Evolutionary conservation across 441 rosid genomes (phyloP), one percentile per base, ranked within the genome.

Genomic region (Euphorbia corollata): DNA sequence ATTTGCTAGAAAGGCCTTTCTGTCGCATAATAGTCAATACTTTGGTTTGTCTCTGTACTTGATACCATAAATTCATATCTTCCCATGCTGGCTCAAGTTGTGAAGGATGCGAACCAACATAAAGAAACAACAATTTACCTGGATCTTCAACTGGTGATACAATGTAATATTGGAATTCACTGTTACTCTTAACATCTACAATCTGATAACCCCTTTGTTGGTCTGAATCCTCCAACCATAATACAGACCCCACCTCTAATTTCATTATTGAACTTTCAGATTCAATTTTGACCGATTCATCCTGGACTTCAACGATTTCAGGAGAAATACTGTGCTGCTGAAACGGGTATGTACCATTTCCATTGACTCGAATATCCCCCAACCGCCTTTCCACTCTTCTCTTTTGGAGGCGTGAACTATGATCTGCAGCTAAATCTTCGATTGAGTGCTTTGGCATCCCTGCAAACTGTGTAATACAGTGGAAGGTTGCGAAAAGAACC

Each of bases 351-450:
- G 80, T 61, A 71, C 86, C 85, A 45, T 83, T 81, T 67, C 86
- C 95, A 65, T 74, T 83, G 51, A 79, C 80, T 77, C 79, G 77
- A 22, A 73, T 65, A 75, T 85, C 90, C 22, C 93, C 88, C 63
- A 88, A 68, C 73, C 88, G 95, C 77, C 96, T 84, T 76, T 90
- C 97, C 23, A 83, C 72, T 77, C 96, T 76, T 80, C 98, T 86
- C 22, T 89, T 79, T 75, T 88, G 96, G 69, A 89, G 86, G 27
- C 96, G 98, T 63, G 91, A 78, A 64, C 96, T 79, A 80, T 89
- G 98, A 75, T 92, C 95, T 63, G 95, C 96, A 45, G 98, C 96
- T 72, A 92, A 85, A 81, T 89, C 95, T 79, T 89, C 98, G 73
- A 92, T 82, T 3, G 96, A 89, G 67, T 84, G 90, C 70, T 75